Evolutionary conservation across 2,329 filamentous ascomycete species (phyloP).

Genomic region (Botrytis cinerea): DNA sequence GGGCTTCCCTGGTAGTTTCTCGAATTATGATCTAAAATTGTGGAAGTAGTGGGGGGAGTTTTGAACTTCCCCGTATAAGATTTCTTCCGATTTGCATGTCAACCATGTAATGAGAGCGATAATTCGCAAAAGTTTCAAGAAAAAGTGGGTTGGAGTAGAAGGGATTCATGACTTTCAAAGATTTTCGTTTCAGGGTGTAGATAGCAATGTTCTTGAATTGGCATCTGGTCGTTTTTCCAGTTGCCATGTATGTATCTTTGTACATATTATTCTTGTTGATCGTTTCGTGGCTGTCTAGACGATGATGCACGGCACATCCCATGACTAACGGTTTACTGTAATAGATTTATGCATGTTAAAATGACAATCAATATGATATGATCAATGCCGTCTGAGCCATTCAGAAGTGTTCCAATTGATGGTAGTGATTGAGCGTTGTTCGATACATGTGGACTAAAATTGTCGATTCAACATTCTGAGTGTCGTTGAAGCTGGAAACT

Average conservation of each 20-base stretch:
- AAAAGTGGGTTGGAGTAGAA: slow-evolving; percentile 5
- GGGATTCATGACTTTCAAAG: not conserved
- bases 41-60: slow-evolving; percentile 6
- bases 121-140: not conserved
- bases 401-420: not conserved
- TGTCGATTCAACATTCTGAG: not conserved
- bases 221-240: not conserved
- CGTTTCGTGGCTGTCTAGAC: not conserved
- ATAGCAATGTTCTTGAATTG: not conserved
- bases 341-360: slow-evolving; percentile 8
- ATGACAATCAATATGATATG: slow-evolving; percentile 3
- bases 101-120: slow-evolving; percentile 13
- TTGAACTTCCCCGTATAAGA: slow-evolving; percentile 2
- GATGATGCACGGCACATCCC: not conserved
- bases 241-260: not conserved
- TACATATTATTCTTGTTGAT: not conserved
- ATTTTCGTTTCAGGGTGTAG: not conserved
- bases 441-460: not conserved
- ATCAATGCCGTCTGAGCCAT: not conserved
- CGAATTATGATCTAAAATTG: slow-evolving; percentile 7
- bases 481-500: slow-evolving; percentile 15
- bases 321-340: slow-evolving; percentile 15
- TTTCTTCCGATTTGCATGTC: slow-evolving; percentile 15
- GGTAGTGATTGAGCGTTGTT: not conserved
- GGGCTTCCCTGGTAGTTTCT: slow-evolving; percentile 5